These are phyloP conservation scores for Cyclotella baltica DNA, from an alignment of 108 stramenopile species.

Conservation along the genomic window DNA sequence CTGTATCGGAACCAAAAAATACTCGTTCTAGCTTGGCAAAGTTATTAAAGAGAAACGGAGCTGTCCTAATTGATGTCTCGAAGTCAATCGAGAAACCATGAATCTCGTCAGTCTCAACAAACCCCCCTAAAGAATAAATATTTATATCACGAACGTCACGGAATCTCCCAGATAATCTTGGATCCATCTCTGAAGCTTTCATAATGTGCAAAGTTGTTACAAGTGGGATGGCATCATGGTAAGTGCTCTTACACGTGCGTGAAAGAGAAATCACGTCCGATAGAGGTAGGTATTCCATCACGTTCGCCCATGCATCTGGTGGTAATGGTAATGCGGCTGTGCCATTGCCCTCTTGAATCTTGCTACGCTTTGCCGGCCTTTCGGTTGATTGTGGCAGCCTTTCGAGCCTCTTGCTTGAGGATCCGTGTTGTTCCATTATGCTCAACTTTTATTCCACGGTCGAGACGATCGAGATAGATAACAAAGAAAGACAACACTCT, in stretches of 20 bases:
- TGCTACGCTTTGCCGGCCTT: not conserved
- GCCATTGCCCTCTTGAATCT: not conserved
- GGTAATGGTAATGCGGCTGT: not conserved
- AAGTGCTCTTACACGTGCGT: not conserved
- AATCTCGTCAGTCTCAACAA: not conserved
- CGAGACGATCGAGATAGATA: too few relatives aligned
- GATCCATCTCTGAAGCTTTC: not conserved
- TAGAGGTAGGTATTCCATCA: not conserved
- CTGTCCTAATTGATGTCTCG: not conserved
- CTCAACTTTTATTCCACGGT: too few relatives aligned
- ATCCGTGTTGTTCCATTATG: too few relatives aligned
- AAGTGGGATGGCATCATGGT: not conserved
- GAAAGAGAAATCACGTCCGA: not conserved
- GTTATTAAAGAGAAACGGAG: not conserved
- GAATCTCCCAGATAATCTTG: not conserved
- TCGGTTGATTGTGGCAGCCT: too few relatives aligned
- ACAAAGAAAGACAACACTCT: too few relatives aligned
- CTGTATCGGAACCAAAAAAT: not conserved
- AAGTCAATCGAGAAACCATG: not conserved
- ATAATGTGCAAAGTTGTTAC: conserved; percentile 3
- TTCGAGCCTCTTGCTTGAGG: too few relatives aligned
- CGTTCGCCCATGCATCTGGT: not conserved
- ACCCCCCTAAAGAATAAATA: not conserved
- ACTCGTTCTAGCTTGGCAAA: conserved; percentile 10
- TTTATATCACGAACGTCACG: not conserved